Conservation (phyloP, 208 protist genomes). For the Trypanosomatidae sp. region DNA sequence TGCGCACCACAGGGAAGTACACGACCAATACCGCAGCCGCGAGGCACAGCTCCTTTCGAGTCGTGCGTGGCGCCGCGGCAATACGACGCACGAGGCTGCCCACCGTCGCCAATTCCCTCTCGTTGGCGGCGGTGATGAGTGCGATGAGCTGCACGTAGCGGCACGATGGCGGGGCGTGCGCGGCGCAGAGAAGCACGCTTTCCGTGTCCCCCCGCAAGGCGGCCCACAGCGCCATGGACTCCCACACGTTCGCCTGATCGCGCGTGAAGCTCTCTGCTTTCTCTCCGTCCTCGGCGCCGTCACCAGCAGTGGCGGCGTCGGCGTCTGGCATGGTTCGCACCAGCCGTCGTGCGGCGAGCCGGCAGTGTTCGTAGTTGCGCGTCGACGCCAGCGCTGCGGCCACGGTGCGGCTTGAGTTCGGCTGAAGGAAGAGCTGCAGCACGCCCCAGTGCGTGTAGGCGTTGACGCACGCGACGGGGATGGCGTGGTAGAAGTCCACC, state of each 20-base stretch:
- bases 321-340: not conserved
- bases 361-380: constrained; percentile 19
- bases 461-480: constrained; percentile 14
- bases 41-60: constrained; percentile 39
- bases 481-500: constrained; percentile 28
- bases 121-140: constrained; percentile 18
- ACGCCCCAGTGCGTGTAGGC: constrained; percentile 33
- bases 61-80: constrained; percentile 9
- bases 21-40: constrained; percentile 18
- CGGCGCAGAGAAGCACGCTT: constrained; percentile 23
- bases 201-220: constrained; percentile 20
- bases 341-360: constrained; percentile 15
- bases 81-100: constrained; percentile 15
- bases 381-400: constrained; percentile 9
- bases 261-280: constrained; percentile 4
- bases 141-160: constrained; percentile 39
- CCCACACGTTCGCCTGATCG: constrained; percentile 25
- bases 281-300: not conserved
- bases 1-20: not conserved
- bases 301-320: no score
- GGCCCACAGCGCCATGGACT: constrained; percentile 44
- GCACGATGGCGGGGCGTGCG: constrained; percentile 21
- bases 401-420: not conserved
- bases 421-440: constrained; percentile 26
- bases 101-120: not conserved